Evolutionary conservation across 306 rosid genomes (phyloP).

Genomic region (Acmispon strigosus): DNA sequence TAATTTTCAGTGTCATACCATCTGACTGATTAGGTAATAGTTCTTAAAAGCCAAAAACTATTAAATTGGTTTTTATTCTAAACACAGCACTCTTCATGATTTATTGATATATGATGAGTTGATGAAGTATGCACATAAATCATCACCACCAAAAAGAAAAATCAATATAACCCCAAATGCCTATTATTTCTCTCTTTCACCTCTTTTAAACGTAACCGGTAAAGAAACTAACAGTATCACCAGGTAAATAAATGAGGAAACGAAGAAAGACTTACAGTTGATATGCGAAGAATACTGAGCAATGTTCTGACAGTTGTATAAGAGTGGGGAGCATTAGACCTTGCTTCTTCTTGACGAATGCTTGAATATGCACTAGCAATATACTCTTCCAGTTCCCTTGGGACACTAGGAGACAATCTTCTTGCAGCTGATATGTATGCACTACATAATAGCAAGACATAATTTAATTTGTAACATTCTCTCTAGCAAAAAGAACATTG

Average conservation of each 20-base stretch:
- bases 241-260: not conserved
- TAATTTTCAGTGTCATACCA: not conserved
- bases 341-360: conserved; percentile 95
- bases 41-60: not conserved
- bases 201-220: not conserved
- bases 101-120: too few species aligned
- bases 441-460: conserved; percentile 29
- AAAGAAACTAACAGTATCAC: not conserved
- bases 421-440: conserved; percentile 95
- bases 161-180: not conserved
- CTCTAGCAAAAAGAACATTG: not conserved
- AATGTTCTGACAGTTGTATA: conserved; percentile 93
- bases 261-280: conserved; percentile 57
- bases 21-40: not conserved
- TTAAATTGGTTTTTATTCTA: not conserved
- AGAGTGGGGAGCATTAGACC: conserved; percentile 81
- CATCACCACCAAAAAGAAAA: not conserved
- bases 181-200: not conserved
- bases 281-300: conserved; percentile 95
- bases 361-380: conserved; percentile 85
- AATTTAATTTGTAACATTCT: not conserved
- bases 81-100: not conserved
- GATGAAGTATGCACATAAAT: not conserved
- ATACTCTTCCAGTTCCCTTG: conserved; percentile 85
- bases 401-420: conserved; percentile 79